Evolutionary conservation across 1,284 basidiomycete species (phyloP), one percentile per base, ranked within the genome.

Genomic region (Cystobasidium pallidum): DNA sequence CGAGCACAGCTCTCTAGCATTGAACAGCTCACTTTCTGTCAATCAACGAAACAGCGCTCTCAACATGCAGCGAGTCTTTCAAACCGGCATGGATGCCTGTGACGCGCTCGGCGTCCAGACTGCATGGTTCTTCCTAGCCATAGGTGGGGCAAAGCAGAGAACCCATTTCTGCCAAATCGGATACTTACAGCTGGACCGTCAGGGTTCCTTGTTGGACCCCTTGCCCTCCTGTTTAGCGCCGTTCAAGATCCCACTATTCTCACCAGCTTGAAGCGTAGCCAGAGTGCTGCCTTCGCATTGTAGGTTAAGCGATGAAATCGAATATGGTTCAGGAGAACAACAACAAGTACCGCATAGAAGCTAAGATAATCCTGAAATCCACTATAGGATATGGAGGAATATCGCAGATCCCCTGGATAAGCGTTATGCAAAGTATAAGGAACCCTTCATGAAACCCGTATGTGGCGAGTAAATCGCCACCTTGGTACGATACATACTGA

Each of bases 381-480:
- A 39, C 13, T 66, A n/a, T 43, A 61, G 67, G n/a, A 52, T 64
- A 58, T 71, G 68, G 68, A 63, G 57, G 39, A 39, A 32, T 8
- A 47, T 57, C 4, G 54, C 68, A 11, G 52, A 45, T 34, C 68
- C 68, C 26, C n/a, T 71, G 19, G 68, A 71, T 51, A 45, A 54
- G 34, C 58, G 68, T 30, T 71, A 63, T 36, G 68, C 68, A 15
- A 59, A 59, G 32, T 64, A 59, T 15, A 71, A 71, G 34, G 68
- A 47, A 34, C 68, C 68, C n/a, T 64, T 71, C 28, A 47, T 71
- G 34, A 64, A 54, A 28, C 45, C 61, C 19, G 68, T 61, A 43
- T 43, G 57, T 39, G 34, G 32, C 39, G n/a, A 30, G 28, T 13
- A 10, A 39, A 43, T 15, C n/a, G 15, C 28, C 36, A 13, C 17